phyloP scores from a whole-genome alignment of 306 rosid species.

The Quercus dentata region DNA sequence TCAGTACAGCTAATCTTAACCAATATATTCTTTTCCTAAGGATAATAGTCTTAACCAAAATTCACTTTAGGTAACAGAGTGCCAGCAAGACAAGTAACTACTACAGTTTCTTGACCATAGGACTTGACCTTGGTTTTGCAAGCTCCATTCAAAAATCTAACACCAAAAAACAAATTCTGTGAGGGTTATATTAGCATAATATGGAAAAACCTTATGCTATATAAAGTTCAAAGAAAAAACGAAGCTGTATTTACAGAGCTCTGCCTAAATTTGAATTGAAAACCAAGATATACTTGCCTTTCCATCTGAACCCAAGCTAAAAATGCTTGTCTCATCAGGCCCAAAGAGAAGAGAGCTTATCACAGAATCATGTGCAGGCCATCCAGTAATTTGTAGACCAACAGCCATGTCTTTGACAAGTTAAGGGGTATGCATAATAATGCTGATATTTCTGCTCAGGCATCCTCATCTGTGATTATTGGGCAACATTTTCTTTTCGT shows the following conservation, averaged over 20 bases:
- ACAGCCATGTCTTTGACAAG: constrained; percentile 85
- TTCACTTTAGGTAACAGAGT: constrained; percentile 1
- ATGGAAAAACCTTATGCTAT: constrained; percentile 4
- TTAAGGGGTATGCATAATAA: constrained; percentile 41
- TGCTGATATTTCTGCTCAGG: background rate
- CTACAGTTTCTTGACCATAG: constrained; percentile 85
- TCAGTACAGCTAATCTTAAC: background rate
- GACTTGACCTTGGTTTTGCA: constrained; percentile 95
- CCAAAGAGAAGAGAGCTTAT: constrained; percentile 91
- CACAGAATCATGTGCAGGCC: constrained; percentile 99
- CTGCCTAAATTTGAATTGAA: constrained; percentile 11
- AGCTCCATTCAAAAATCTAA: constrained; percentile 94
- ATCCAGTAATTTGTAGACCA: constrained; percentile 91
- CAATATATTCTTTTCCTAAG: background rate
- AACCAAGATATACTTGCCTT: constrained; percentile 48
- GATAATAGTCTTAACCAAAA: background rate
- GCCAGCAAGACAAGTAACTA: constrained; percentile 45
- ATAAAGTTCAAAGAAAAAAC: background rate
- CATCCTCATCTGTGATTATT: background rate
- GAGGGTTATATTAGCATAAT: background rate
- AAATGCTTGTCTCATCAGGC: constrained; percentile 96
- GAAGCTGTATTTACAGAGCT: background rate
- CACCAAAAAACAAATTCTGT: constrained; percentile 16
- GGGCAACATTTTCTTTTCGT: background rate
- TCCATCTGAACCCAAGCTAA: constrained; percentile 90